Conservation (phyloP, 2,329 filamentous ascomycete genomes). For the Volutella citrinella region DNA sequence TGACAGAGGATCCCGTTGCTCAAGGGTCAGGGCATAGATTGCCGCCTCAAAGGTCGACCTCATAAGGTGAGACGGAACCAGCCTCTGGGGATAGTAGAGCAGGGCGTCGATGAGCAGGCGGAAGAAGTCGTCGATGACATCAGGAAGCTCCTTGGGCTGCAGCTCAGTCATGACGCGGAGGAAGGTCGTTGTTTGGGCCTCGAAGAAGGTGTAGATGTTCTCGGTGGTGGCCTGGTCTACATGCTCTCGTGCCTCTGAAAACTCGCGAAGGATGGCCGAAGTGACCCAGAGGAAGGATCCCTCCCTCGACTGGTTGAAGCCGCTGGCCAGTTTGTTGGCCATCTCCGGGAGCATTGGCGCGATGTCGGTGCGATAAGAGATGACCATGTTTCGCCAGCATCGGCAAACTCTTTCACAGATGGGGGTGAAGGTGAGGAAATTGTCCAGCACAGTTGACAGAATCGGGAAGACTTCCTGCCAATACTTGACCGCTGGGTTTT, state of each 20-base stretch:
- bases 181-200: conserved; percentile 87
- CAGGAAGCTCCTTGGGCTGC: conserved; percentile 68
- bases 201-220: conserved; percentile 91
- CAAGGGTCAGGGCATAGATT: conserved; percentile 78
- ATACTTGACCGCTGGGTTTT: conserved; percentile 92
- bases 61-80: conserved; percentile 76
- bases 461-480: conserved; percentile 93
- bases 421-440: conserved; percentile 79
- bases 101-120: conserved; percentile 87
- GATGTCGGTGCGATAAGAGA: conserved; percentile 90
- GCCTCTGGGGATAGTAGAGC: conserved; percentile 84
- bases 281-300: conserved; percentile 99
- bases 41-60: conserved; percentile 83
- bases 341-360: conserved; percentile 78
- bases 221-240: conserved; percentile 79
- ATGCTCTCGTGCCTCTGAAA: conserved; percentile 83
- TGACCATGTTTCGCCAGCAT: conserved; percentile 95
- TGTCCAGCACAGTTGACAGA: conserved; percentile 80
- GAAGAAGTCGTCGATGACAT: conserved; percentile 95
- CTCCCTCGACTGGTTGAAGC: conserved; percentile 82
- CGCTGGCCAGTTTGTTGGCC: conserved; percentile 82
- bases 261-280: conserved; percentile 90
- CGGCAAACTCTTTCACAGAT: conserved; percentile 92
- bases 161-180: conserved; percentile 85
- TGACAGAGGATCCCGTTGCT: conserved; percentile 87